phyloP scores from a whole-genome alignment of 257 asterid genomes.

The Nicotiana otophora region DNA sequence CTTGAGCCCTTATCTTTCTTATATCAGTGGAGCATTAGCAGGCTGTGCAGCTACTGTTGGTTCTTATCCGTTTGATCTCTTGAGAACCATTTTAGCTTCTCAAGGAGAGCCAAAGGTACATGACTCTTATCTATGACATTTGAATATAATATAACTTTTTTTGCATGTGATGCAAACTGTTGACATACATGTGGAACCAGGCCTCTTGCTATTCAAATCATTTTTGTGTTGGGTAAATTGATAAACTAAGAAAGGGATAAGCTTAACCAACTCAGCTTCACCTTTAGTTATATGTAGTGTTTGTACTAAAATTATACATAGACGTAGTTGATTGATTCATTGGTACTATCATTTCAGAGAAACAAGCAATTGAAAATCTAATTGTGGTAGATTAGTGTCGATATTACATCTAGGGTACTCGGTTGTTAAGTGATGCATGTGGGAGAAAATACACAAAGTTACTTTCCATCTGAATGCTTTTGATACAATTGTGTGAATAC shows the following conservation, averaged over 20 bases:
- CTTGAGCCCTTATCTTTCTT: constrained; percentile 77
- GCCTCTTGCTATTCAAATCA: not conserved
- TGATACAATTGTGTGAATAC: not conserved
- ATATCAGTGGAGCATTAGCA: constrained; percentile 81
- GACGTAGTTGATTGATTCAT: not conserved
- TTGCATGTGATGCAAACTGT: not conserved
- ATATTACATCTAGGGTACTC: not conserved
- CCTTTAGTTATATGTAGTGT: not conserved
- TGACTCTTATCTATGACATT: not conserved
- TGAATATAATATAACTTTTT: not conserved
- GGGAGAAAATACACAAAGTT: not conserved
- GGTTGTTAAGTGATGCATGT: not conserved
- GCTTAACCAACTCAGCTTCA: not conserved
- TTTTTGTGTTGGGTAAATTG: not conserved
- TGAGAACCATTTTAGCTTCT: constrained; percentile 92
- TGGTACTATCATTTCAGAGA: constrained; percentile 1
- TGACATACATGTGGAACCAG: not conserved
- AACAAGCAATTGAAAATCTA: not conserved
- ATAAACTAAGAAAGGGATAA: not conserved
- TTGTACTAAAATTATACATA: not conserved
- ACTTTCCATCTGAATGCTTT: not conserved
- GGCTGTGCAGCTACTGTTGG: constrained; percentile 98
- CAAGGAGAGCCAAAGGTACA: constrained; percentile 96
- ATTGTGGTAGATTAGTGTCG: not conserved
- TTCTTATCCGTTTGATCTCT: constrained; percentile 91